Evolutionary conservation across 2,329 filamentous ascomycete species (phyloP).

Genomic region (Chrysoporthe puriensis): DNA sequence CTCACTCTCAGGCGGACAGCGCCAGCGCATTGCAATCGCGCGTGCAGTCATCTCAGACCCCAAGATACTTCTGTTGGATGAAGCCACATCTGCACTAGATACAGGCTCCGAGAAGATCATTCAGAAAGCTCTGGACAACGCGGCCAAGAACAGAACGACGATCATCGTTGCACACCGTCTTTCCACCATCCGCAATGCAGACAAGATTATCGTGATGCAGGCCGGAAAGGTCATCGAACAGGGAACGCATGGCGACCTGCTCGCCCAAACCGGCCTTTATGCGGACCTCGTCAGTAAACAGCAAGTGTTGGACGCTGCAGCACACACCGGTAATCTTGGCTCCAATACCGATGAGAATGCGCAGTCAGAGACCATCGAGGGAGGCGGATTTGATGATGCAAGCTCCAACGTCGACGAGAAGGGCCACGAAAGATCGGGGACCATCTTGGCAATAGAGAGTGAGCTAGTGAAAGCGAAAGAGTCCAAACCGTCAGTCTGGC

Average conservation of each 20-base stretch:
- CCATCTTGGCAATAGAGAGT: neutral
- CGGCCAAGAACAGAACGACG: slow-evolving; percentile 56
- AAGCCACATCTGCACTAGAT: neutral
- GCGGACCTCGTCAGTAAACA: slow-evolving; percentile 47
- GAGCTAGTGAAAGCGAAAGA: too few relatives aligned
- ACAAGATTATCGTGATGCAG: slow-evolving; percentile 66
- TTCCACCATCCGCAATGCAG: slow-evolving; percentile 60
- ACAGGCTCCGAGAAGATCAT: neutral
- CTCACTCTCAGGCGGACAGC: neutral
- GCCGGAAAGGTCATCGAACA: slow-evolving; percentile 61
- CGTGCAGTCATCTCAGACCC: neutral
- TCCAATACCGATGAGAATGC: too few relatives aligned
- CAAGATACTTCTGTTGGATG: neutral
- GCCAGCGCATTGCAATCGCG: neutral
- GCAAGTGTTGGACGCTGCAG: too few relatives aligned
- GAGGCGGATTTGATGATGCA: neutral
- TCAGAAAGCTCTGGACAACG: neutral
- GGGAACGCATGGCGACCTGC: slow-evolving; percentile 60
- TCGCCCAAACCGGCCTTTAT: slow-evolving; percentile 53
- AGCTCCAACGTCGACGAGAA: neutral
- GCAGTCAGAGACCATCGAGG: too few relatives aligned
- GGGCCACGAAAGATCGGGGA: too few relatives aligned
- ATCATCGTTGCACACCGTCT: slow-evolving; percentile 66
- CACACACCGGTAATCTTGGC: too few relatives aligned
- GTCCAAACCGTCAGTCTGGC: too few relatives aligned